A percentile compares a stretch with the other conserved stretches of the same genome.
These are phyloP conservation scores for Rhododendron ovatum DNA, from an alignment of 148 eudicot species.

Conservation along the genomic window DNA sequence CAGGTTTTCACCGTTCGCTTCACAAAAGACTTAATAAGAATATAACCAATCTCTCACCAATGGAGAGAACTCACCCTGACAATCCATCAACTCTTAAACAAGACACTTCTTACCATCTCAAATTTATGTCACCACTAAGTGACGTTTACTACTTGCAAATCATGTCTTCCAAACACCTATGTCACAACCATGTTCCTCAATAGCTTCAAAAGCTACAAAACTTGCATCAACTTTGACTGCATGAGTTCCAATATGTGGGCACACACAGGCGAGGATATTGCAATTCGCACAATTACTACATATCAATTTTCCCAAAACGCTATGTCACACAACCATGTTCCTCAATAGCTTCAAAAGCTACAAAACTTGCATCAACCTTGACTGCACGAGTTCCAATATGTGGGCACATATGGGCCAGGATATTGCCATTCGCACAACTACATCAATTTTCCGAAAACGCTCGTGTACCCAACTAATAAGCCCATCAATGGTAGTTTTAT, in stretches of 20 bases:
- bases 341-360: neutral
- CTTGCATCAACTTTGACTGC: neutral
- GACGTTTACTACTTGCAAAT: neutral
- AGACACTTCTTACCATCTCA: neutral
- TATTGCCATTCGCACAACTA: neutral
- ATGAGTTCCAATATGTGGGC: neutral
- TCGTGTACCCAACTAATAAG: neutral
- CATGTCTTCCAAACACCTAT: neutral
- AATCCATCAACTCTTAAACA: constrained; percentile 1
- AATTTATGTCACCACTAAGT: neutral
- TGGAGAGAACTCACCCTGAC: neutral
- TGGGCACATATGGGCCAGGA: neutral
- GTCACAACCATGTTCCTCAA: neutral
- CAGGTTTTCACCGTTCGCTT: neutral
- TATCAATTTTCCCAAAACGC: neutral
- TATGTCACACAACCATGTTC: neutral
- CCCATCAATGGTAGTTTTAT: neutral
- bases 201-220: neutral
- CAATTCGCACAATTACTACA: neutral
- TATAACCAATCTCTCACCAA: neutral
- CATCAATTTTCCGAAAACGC: neutral
- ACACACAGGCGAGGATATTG: neutral
- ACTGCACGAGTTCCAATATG: neutral
- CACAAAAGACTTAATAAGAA: neutral
- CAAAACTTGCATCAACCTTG: neutral